Conservation (phyloP, 176 grass and related monocot species). For the Hyparrhenia diplandra region DNA sequence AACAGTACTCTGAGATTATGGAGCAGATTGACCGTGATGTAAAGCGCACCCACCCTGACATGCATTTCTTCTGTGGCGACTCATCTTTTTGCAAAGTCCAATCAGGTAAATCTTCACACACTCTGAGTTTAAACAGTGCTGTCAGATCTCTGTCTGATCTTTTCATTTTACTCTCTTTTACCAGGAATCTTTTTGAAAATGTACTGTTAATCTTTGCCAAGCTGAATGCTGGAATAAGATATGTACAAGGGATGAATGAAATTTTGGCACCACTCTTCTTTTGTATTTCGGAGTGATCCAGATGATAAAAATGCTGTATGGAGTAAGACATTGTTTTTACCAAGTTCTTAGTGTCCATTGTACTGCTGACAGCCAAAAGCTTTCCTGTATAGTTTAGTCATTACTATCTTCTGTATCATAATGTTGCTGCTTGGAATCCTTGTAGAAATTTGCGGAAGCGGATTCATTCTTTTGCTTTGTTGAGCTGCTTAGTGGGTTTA, state of each 20-base stretch:
- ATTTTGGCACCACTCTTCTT: constrained; percentile 79
- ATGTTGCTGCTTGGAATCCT: constrained; percentile 3
- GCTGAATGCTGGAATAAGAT: constrained; percentile 85
- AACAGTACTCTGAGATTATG: constrained; percentile 62
- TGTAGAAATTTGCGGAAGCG: constrained; percentile 66
- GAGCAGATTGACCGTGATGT: constrained; percentile 94
- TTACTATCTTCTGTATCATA: constrained; percentile 1
- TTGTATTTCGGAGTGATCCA: constrained; percentile 75
- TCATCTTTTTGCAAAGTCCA: constrained; percentile 77
- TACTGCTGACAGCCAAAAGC: not conserved
- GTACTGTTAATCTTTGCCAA: constrained; percentile 79
- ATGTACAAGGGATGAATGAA: constrained; percentile 98
- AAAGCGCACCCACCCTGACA: constrained; percentile 78
- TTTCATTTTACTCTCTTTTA: too few species aligned
- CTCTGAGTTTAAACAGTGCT: constrained; percentile 28
- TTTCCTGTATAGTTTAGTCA: not conserved
- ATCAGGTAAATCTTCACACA: constrained; percentile 60
- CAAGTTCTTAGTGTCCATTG: not conserved
- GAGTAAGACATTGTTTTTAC: constrained; percentile 43
- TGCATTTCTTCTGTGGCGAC: constrained; percentile 79
- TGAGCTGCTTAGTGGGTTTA: constrained; percentile 74
- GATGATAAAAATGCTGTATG: constrained; percentile 88
- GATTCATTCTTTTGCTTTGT: constrained; percentile 93
- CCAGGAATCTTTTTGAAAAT: constrained; percentile 68
- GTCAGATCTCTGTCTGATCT: constrained; percentile 26